Evolutionary conservation across 2,329 filamentous ascomycete species (phyloP).

Genomic region (Ampelomyces quisqualis): DNA sequence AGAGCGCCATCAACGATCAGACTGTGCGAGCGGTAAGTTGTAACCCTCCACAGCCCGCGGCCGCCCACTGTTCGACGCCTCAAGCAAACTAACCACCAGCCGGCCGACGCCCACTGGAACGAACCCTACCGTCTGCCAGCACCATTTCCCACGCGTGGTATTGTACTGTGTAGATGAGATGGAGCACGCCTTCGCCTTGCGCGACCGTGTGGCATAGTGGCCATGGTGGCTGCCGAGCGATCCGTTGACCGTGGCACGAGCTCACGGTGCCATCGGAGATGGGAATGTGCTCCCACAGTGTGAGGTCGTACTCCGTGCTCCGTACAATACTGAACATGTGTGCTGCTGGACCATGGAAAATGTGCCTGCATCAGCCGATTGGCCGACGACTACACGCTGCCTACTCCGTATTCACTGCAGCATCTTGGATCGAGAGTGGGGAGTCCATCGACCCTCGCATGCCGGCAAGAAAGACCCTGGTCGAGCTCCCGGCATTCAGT

Average conservation of each 20-base stretch:
- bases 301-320: background rate
- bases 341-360: background rate
- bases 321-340: background rate
- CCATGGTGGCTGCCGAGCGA: too few species aligned
- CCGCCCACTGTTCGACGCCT: background rate
- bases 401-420: too few species aligned
- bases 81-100: background rate
- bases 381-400: too few species aligned
- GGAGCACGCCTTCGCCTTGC: too few species aligned
- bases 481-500: constrained; percentile 4
- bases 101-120: background rate
- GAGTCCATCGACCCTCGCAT: background rate
- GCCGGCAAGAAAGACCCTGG: constrained; percentile 10
- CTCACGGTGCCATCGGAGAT: background rate
- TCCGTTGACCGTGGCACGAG: background rate
- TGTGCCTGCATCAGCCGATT: background rate
- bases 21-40: too few species aligned
- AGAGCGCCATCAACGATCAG: too few species aligned
- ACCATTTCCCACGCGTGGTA: too few species aligned
- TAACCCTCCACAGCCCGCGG: background rate
- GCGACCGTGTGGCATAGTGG: too few species aligned
- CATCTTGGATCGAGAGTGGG: background rate
- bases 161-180: too few species aligned
- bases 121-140: too few species aligned
- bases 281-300: background rate